A percentile compares a stretch with the other conserved stretches of the same genome.
Conservation (phyloP, 2,329 filamentous ascomycete species). For the Stagonosporopsis vannaccii region DNA sequence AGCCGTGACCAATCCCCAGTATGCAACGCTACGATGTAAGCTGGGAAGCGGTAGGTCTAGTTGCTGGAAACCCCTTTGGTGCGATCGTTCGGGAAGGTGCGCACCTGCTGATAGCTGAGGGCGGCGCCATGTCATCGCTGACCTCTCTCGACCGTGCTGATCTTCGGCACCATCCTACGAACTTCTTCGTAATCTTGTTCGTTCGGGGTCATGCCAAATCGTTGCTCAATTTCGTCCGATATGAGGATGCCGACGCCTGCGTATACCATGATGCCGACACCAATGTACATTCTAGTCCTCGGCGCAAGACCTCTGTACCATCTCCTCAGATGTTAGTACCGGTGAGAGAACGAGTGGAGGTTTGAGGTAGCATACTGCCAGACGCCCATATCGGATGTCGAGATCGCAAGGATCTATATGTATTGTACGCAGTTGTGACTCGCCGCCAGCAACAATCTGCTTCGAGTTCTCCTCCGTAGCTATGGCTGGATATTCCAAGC, state of each 20-base stretch:
- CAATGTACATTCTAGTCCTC: constrained; percentile 74
- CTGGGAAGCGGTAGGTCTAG: background rate
- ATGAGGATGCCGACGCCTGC: constrained; percentile 75
- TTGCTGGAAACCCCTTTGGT: background rate
- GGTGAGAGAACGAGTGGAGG: background rate
- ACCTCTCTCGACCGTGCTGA: constrained; percentile 52
- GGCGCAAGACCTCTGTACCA: constrained; percentile 74
- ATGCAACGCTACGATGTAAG: background rate
- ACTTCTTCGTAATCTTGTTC: constrained; percentile 76
- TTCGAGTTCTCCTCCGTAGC: background rate
- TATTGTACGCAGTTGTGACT: background rate
- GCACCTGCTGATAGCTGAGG: background rate
- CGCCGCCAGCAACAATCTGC: too few relatives aligned
- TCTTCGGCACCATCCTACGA: constrained; percentile 66
- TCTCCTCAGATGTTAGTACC: constrained; percentile 27
- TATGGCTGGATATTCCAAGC: too few relatives aligned
- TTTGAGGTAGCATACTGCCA: constrained; percentile 43
- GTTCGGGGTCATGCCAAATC: constrained; percentile 74
- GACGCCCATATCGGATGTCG: constrained; percentile 39
- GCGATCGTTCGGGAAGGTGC: background rate
- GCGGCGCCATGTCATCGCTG: background rate
- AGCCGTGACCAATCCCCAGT: background rate
- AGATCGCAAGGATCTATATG: background rate
- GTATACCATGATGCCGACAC: constrained; percentile 78
- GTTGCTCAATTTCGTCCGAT: constrained; percentile 75